These are phyloP conservation scores for Anthostomella pinea DNA, from an alignment of 2,329 filamentous ascomycete species.

Conservation along the genomic window DNA sequence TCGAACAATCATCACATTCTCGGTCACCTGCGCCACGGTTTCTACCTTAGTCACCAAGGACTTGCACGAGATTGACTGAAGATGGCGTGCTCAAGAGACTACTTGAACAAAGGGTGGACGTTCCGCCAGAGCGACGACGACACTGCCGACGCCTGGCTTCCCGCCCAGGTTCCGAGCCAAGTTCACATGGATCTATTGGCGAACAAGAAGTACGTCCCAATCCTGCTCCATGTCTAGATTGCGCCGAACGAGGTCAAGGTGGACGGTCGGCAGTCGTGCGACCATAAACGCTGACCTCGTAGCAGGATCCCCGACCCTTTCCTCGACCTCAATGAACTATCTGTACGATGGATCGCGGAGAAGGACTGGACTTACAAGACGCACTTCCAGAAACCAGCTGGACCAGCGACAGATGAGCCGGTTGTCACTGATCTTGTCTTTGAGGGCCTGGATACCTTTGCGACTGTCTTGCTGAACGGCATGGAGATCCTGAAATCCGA, in stretches of 20 bases:
- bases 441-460: conserved; percentile 63
- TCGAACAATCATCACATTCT: no score
- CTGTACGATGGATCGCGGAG: conserved; percentile 60
- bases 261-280: background rate
- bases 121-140: no score
- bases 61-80: no score
- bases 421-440: conserved; percentile 51
- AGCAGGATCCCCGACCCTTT: conserved; percentile 53
- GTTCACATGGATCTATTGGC: no score
- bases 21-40: no score
- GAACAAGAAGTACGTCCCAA: background rate
- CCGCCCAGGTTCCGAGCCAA: no score
- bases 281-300: conserved; percentile 6
- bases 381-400: conserved; percentile 26
- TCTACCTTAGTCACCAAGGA: no score
- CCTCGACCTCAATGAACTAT: conserved; percentile 58
- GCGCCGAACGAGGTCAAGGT: background rate
- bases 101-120: no score
- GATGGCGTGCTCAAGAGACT: no score
- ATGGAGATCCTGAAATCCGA: conserved; percentile 51
- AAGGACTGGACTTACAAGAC: conserved; percentile 58
- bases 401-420: conserved; percentile 3
- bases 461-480: conserved; percentile 55
- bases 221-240: background rate
- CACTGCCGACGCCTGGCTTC: no score